These are phyloP conservation scores for Phytophthora tentaculata DNA, from an alignment of 352 stramenopile genomes.

Conservation along the genomic window DNA sequence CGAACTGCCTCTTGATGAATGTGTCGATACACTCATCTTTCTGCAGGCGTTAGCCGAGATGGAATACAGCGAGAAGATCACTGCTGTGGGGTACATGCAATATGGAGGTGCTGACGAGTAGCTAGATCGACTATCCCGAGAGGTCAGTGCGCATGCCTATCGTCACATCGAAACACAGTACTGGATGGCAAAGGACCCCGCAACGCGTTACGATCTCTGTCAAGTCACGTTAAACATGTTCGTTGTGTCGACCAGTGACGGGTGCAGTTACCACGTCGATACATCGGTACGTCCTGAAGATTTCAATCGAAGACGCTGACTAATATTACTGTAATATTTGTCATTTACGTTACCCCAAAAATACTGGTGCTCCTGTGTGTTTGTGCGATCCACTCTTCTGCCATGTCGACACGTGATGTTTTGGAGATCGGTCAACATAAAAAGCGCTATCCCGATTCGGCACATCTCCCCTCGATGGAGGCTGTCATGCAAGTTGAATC, in stretches of 20 bases:
- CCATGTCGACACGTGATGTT: no score
- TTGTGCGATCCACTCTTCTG: no score
- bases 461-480: no score
- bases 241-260: neutral
- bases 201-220: neutral
- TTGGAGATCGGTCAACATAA: no score
- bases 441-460: no score
- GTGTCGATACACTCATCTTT: neutral
- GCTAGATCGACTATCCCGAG: neutral
- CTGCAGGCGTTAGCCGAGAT: neutral
- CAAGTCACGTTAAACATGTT: constrained; percentile 1
- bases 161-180: neutral
- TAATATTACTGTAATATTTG: no score
- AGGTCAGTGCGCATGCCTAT: neutral
- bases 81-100: neutral
- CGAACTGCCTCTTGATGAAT: neutral
- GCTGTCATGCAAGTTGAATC: no score
- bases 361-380: no score
- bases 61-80: neutral
- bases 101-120: neutral
- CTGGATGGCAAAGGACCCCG: neutral
- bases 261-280: neutral
- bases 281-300: neutral
- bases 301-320: no score
- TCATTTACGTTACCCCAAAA: no score